These are phyloP conservation scores for Picocystis sp. DNA, from an alignment of 163 green algal genomes.

Conservation along the genomic window DNA sequence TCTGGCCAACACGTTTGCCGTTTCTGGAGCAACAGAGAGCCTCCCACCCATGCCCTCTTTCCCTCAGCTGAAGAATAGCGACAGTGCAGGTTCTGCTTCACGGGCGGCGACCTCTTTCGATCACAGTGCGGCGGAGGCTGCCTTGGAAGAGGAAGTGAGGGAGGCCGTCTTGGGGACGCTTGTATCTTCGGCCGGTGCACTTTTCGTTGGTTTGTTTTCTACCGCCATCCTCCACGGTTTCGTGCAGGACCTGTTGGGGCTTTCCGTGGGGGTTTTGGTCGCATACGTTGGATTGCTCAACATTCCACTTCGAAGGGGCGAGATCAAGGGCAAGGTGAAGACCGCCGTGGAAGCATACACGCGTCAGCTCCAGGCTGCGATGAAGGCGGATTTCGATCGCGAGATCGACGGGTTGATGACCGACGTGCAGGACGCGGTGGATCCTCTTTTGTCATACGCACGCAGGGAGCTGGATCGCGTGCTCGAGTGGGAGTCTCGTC, in stretches of 20 bases:
- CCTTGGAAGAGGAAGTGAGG: conserved; percentile 22
- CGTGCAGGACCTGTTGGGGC: not conserved
- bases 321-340: conserved; percentile 3
- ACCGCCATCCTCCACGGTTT: conserved; percentile 2
- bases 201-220: conserved; percentile 3
- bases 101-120: conserved; percentile 15
- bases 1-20: not conserved
- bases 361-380: not conserved
- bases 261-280: not conserved
- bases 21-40: too few species aligned
- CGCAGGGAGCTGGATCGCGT: too few species aligned
- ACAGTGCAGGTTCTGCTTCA: not conserved
- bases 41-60: too few species aligned
- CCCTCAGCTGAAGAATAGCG: too few species aligned
- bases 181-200: conserved; percentile 1
- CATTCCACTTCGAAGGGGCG: conserved; percentile 1
- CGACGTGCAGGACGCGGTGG: too few species aligned
- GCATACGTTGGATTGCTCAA: conserved; percentile 3
- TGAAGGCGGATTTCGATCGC: conserved; percentile 5
- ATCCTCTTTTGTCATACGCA: too few species aligned
- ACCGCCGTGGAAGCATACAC: conserved; percentile 2
- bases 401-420: too few species aligned
- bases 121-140: conserved; percentile 12
- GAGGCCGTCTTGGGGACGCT: conserved; percentile 12
- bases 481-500: too few species aligned